phyloP scores from a whole-genome alignment of 257 asterid species.

The Solanum clarkiae region DNA sequence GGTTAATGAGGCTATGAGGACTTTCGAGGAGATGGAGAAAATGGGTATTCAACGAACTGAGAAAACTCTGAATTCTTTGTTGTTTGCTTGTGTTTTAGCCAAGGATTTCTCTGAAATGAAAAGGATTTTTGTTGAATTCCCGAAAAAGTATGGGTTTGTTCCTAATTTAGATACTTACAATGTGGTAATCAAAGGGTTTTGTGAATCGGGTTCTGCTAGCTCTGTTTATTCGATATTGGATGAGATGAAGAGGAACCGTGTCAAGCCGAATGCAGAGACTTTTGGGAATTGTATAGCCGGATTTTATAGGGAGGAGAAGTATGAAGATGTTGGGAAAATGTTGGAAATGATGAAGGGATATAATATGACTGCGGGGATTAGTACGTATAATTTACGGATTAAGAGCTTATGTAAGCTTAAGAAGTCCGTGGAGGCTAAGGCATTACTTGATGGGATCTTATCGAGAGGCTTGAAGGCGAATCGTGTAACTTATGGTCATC shows the following conservation, averaged over 20 bases:
- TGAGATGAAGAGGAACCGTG: slow-evolving; percentile 59
- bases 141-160: slow-evolving; percentile 33
- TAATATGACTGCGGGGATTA: slow-evolving; percentile 26
- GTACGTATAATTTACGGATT: slow-evolving; percentile 55
- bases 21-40: slow-evolving; percentile 57
- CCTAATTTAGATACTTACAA: slow-evolving; percentile 70
- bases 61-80: slow-evolving; percentile 50
- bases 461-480: slow-evolving; percentile 48
- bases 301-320: slow-evolving; percentile 53
- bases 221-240: slow-evolving; percentile 48
- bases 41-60: slow-evolving; percentile 35
- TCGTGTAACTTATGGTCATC: slow-evolving; percentile 32
- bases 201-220: slow-evolving; percentile 46
- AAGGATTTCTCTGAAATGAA: slow-evolving; percentile 46
- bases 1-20: slow-evolving; percentile 31
- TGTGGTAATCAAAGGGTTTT: slow-evolving; percentile 54
- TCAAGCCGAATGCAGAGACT: slow-evolving; percentile 41
- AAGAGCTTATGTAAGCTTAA: slow-evolving; percentile 63
- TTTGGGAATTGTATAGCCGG: slow-evolving; percentile 50
- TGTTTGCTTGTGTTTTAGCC: slow-evolving; percentile 52
- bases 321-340: slow-evolving; percentile 53
- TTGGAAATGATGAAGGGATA: slow-evolving; percentile 50
- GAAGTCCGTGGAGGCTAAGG: slow-evolving; percentile 64
- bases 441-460: slow-evolving; percentile 50
- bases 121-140: slow-evolving; percentile 53